phyloP scores from a whole-genome alignment of 2,329 filamentous ascomycete genomes.

The Truncatella angustata region DNA sequence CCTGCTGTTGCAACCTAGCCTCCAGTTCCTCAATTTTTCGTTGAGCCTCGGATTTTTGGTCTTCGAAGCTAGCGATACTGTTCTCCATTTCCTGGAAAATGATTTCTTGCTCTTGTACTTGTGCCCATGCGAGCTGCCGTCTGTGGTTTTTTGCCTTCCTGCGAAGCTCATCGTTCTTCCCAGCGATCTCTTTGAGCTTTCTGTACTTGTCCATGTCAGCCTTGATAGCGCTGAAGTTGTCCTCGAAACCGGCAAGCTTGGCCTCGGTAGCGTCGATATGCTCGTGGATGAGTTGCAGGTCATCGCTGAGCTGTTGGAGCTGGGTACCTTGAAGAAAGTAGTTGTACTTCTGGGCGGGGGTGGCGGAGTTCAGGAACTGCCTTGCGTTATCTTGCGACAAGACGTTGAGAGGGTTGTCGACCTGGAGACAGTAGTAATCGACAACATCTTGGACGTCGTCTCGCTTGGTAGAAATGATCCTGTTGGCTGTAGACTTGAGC shows the following conservation, averaged over 20 bases:
- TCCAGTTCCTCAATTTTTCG: slow-evolving; percentile 43
- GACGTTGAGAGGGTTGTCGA: slow-evolving; percentile 95
- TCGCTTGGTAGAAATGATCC: slow-evolving; percentile 77
- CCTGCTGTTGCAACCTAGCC: slow-evolving; percentile 42
- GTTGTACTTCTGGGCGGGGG: slow-evolving; percentile 83
- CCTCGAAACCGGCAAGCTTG: slow-evolving; percentile 59
- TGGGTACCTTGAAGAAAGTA: slow-evolving; percentile 96
- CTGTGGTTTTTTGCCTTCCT: slow-evolving; percentile 57
- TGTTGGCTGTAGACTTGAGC: slow-evolving; percentile 70
- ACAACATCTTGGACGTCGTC: slow-evolving; percentile 87
- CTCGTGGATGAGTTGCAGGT: slow-evolving; percentile 83
- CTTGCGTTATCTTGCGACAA: slow-evolving; percentile 93
- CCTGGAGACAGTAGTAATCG: slow-evolving; percentile 89
- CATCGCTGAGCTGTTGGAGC: slow-evolving; percentile 84
- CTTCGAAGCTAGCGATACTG: slow-evolving; percentile 24
- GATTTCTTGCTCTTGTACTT: slow-evolving; percentile 75
- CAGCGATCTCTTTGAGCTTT: slow-evolving; percentile 61
- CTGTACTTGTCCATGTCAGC: slow-evolving; percentile 59
- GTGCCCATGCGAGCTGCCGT: slow-evolving; percentile 79
- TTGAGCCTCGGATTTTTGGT: slow-evolving; percentile 35
- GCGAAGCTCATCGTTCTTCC: slow-evolving; percentile 65
- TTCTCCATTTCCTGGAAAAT: slow-evolving; percentile 35
- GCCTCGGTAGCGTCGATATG: slow-evolving; percentile 69
- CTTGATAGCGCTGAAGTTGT: slow-evolving; percentile 63
- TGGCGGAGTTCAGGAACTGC: slow-evolving; percentile 86